Conservation (phyloP, 257 asterid genomes). For the Capsicum pubescens region DNA sequence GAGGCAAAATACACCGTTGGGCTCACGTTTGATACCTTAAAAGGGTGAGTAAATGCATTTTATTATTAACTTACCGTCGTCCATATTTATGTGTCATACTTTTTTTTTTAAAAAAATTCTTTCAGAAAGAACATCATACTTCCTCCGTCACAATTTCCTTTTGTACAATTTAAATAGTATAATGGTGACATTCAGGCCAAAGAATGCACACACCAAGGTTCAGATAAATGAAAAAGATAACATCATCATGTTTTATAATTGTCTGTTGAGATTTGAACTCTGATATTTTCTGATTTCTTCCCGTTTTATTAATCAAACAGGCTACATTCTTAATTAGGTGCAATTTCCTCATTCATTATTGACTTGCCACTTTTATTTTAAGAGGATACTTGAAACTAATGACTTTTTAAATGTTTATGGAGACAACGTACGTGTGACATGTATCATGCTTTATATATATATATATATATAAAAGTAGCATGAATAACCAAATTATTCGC, state of each 20-base stretch:
- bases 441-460: background rate
- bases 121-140: background rate
- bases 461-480: background rate
- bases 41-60: slow-evolving; percentile 49
- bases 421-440: background rate
- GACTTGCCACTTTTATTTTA: background rate
- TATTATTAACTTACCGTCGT: background rate
- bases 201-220: background rate
- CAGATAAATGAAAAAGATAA: too few relatives aligned
- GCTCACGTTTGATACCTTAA: slow-evolving; percentile 67
- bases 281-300: background rate
- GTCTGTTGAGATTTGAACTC: background rate
- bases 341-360: background rate
- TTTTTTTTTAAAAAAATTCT: background rate
- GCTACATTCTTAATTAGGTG: background rate
- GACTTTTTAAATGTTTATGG: background rate
- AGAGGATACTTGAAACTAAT: background rate
- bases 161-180: background rate
- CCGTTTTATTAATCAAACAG: background rate
- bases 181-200: background rate
- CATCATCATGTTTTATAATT: too few relatives aligned
- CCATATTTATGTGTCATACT: background rate
- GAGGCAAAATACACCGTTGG: slow-evolving; percentile 83
- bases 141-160: background rate
- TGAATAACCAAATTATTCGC: background rate